Evolutionary conservation across 768 basidiomycete genomes (phyloP).

Genomic region (Cyclocybe aegerita): DNA sequence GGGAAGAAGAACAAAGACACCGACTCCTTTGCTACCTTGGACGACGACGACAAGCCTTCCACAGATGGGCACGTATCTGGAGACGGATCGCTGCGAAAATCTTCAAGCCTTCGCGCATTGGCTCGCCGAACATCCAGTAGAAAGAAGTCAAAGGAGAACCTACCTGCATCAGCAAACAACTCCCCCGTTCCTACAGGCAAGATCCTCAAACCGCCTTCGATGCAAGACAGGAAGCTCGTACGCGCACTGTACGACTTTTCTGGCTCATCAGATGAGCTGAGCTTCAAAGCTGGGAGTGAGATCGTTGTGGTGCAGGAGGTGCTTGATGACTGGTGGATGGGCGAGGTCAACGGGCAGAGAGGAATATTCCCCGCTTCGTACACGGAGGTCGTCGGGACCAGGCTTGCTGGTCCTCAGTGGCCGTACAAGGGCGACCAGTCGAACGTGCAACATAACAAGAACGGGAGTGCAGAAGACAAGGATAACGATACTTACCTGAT

Average conservation of each 20-base stretch:
- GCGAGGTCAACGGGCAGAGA: slow-evolving; percentile 64
- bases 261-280: slow-evolving; percentile 76
- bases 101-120: slow-evolving; percentile 26
- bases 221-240: slow-evolving; percentile 53
- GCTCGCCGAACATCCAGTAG: slow-evolving; percentile 28
- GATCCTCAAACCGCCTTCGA: slow-evolving; percentile 51
- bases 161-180: slow-evolving; percentile 1
- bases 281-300: slow-evolving; percentile 71
- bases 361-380: slow-evolving; percentile 85
- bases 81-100: slow-evolving; percentile 23
- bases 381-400: slow-evolving; percentile 46
- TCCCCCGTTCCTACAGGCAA: slow-evolving; percentile 7
- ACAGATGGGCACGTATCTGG: slow-evolving; percentile 21
- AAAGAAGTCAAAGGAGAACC: slow-evolving; percentile 34
- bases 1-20: slow-evolving; percentile 60
- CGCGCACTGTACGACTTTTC: slow-evolving; percentile 75
- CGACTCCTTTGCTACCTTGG: slow-evolving; percentile 54
- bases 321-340: slow-evolving; percentile 91
- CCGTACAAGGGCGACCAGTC: background rate
- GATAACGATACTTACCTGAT: slow-evolving; percentile 25
- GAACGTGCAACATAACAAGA: too few relatives aligned
- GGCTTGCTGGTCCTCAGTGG: background rate
- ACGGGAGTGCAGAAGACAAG: slow-evolving; percentile 4
- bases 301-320: slow-evolving; percentile 80
- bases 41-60: slow-evolving; percentile 40